Conservation (phyloP, 2,329 filamentous ascomycete genomes). For the Calonectria pteridis region DNA sequence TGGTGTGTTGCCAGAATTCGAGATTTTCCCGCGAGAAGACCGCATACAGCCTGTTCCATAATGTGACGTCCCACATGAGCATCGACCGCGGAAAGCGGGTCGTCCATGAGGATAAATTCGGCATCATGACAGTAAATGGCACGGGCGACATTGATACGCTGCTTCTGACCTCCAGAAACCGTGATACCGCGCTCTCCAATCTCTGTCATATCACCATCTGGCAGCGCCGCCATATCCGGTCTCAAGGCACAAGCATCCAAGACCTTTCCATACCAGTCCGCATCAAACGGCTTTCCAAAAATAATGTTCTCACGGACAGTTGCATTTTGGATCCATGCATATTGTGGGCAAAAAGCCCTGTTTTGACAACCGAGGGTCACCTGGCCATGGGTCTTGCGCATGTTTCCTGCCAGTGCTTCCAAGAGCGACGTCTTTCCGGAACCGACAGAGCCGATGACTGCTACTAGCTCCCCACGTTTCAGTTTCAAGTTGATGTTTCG, state of each 20-base stretch:
- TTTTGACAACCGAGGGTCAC: not conserved
- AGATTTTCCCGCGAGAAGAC: not conserved
- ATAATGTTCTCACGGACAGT: conserved; percentile 60
- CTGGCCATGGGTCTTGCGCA: conserved; percentile 40
- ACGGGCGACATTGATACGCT: conserved; percentile 59
- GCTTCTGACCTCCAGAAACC: conserved; percentile 60
- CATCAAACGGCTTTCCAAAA: conserved; percentile 56
- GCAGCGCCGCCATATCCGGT: conserved; percentile 58
- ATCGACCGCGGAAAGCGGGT: conserved; percentile 51
- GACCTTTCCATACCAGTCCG: conserved; percentile 58
- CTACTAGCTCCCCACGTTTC: conserved; percentile 66
- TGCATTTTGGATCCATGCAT: conserved; percentile 61
- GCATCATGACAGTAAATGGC: conserved; percentile 58
- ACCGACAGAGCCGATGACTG: conserved; percentile 78
- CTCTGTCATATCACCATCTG: conserved; percentile 57
- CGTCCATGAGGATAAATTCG: conserved; percentile 60
- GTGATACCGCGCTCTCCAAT: conserved; percentile 58
- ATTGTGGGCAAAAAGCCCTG: conserved; percentile 59
- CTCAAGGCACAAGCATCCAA: conserved; percentile 59
- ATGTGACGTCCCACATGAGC: conserved; percentile 18
- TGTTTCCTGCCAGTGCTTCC: conserved; percentile 76
- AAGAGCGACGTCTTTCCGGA: conserved; percentile 79
- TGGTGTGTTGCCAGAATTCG: not conserved
- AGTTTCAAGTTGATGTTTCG: conserved; percentile 4
- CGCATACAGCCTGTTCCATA: conserved; percentile 2